Evolutionary conservation across 2,329 filamentous ascomycete genomes (phyloP).

Genomic region (Fusarium sp.): DNA sequence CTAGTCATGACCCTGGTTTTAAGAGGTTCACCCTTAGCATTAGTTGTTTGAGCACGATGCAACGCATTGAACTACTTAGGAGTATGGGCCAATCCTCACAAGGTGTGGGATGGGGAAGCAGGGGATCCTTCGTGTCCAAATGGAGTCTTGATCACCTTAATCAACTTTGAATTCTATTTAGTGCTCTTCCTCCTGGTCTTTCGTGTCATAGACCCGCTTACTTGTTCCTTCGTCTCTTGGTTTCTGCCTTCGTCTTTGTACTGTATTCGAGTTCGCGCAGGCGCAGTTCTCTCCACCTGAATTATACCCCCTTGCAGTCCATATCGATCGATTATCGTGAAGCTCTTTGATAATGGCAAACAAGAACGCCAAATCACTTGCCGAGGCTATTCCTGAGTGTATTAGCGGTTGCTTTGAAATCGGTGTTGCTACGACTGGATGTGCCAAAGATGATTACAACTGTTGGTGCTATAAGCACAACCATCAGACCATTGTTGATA

Average conservation of each 20-base stretch:
- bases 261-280: neutral
- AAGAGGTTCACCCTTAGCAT: neutral
- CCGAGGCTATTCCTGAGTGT: constrained; percentile 39
- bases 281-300: neutral
- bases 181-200: neutral
- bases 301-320: neutral
- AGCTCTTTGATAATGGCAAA: constrained; percentile 35
- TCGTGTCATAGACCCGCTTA: constrained; percentile 4
- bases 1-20: constrained; percentile 16
- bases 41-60: constrained; percentile 18
- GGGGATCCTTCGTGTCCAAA: constrained; percentile 21
- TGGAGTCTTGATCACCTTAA: constrained; percentile 13
- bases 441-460: constrained; percentile 40
- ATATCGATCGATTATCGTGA: neutral
- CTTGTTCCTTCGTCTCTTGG: constrained; percentile 1
- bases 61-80: constrained; percentile 4
- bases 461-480: constrained; percentile 47
- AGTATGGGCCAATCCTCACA: constrained; percentile 1
- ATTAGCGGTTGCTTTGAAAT: constrained; percentile 43
- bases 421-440: constrained; percentile 43
- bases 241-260: neutral
- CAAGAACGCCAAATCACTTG: constrained; percentile 36
- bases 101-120: constrained; percentile 19
- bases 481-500: constrained; percentile 45
- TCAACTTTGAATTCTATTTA: constrained; percentile 11